Conservation (phyloP, 495 filamentous ascomycete species). For the Coniosporium apollinis region DNA sequence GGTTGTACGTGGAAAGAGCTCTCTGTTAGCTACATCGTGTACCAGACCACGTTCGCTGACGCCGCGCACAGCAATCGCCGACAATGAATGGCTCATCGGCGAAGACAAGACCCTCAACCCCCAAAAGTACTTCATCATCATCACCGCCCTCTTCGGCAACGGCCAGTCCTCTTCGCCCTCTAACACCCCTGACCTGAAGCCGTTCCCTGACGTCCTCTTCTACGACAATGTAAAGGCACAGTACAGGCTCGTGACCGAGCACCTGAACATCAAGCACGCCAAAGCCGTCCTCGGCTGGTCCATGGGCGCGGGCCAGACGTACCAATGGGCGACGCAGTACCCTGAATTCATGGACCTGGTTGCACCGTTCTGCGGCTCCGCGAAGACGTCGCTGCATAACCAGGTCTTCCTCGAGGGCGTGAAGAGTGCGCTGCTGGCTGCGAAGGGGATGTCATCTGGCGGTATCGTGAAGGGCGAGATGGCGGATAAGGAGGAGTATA, state of each 20-base stretch:
- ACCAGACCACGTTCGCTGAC: too few relatives aligned
- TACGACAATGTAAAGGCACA: constrained; percentile 59
- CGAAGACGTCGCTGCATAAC: constrained; percentile 52
- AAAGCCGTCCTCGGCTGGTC: constrained; percentile 51
- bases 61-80: constrained; percentile 30
- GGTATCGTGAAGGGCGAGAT: constrained; percentile 28
- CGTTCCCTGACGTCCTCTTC: constrained; percentile 45
- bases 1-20: constrained; percentile 26
- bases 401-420: constrained; percentile 59
- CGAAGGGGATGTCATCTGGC: constrained; percentile 35
- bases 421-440: constrained; percentile 47
- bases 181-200: constrained; percentile 34
- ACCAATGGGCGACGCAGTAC: constrained; percentile 56
- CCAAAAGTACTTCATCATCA: constrained; percentile 48
- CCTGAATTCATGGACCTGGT: constrained; percentile 51
- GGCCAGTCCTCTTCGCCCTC: constrained; percentile 57
- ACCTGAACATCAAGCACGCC: constrained; percentile 43
- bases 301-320: constrained; percentile 53
- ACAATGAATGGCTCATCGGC: constrained; percentile 52
- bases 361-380: constrained; percentile 51
- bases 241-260: constrained; percentile 44
- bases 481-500: constrained; percentile 22
- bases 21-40: too few relatives aligned
- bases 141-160: constrained; percentile 56
- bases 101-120: constrained; percentile 44